These are phyloP conservation scores for Solanum peruvianum DNA, from an alignment of 257 asterid genomes.

Conservation along the genomic window DNA sequence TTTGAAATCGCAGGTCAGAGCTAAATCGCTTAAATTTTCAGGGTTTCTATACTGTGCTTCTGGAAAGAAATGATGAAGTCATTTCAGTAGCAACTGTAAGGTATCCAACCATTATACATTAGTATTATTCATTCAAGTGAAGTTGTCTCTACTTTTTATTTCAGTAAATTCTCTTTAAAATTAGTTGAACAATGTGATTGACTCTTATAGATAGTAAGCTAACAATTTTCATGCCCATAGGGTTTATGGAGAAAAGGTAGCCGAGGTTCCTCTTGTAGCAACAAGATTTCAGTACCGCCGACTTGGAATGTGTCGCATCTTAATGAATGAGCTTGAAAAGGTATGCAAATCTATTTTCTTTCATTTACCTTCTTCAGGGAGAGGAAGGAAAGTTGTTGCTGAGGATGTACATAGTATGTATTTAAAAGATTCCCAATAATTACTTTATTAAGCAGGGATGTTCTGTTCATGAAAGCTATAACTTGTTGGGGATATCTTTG, in stretches of 20 bases:
- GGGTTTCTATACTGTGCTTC: slow-evolving; percentile 62
- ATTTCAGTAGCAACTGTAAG: slow-evolving; percentile 58
- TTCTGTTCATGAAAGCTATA: neutral
- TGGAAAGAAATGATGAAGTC: slow-evolving; percentile 58
- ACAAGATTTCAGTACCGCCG: slow-evolving; percentile 71
- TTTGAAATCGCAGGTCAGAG: slow-evolving; percentile 43
- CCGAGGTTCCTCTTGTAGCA: slow-evolving; percentile 73
- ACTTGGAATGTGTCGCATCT: slow-evolving; percentile 72
- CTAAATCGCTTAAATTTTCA: slow-evolving; percentile 55
- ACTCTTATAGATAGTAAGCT: neutral
- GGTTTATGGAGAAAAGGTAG: slow-evolving; percentile 61
- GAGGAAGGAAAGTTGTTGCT: neutral
- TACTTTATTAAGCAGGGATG: neutral
- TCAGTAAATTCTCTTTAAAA: neutral
- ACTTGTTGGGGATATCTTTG: neutral
- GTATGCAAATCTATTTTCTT: slow-evolving; percentile 12
- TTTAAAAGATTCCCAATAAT: neutral
- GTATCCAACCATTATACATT: slow-evolving; percentile 18
- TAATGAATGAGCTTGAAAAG: slow-evolving; percentile 81
- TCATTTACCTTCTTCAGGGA: neutral
- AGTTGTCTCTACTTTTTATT: neutral
- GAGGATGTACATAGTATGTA: neutral
- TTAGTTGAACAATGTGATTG: neutral
- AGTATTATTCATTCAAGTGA: neutral
- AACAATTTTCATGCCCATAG: slow-evolving; percentile 14